Conservation (phyloP, 2,329 filamentous ascomycete species). For the Trichoderma brevicompactum region DNA sequence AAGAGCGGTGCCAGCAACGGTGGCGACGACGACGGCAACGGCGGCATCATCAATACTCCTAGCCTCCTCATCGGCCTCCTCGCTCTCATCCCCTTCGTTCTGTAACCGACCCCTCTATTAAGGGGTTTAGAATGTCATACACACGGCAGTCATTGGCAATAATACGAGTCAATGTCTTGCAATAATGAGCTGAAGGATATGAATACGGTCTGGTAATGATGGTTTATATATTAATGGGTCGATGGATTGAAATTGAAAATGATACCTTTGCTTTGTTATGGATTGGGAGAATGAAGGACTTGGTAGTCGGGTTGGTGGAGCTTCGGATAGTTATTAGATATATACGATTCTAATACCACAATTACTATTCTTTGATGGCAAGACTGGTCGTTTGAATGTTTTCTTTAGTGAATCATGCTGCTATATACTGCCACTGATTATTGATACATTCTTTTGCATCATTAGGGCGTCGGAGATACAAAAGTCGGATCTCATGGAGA, state of each 20-base stretch:
- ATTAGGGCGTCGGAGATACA: too few relatives aligned
- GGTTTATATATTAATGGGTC: not conserved
- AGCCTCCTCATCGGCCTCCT: constrained; percentile 35
- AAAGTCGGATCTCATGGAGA: too few relatives aligned
- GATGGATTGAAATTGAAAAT: constrained; percentile 3
- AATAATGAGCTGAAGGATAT: not conserved
- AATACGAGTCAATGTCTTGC: not conserved
- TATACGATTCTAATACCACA: not conserved
- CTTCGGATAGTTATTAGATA: not conserved
- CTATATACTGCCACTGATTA: too few relatives aligned
- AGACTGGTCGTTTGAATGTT: not conserved
- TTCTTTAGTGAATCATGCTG: too few relatives aligned
- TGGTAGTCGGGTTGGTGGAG: not conserved
- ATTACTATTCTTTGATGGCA: not conserved
- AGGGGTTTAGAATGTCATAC: not conserved
- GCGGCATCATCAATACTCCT: constrained; percentile 30
- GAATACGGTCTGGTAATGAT: not conserved
- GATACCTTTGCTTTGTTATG: constrained; percentile 20
- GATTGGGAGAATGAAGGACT: not conserved
- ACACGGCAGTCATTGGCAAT: not conserved
- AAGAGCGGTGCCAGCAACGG: constrained; percentile 14
- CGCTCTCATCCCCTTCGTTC: constrained; percentile 36
- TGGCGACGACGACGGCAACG: not conserved
- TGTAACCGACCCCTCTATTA: constrained; percentile 27
- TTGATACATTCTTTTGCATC: too few relatives aligned